These are phyloP conservation scores for Trichopus zeylanicus DNA, from an alignment of 116 monocot species.

Conservation along the genomic window DNA sequence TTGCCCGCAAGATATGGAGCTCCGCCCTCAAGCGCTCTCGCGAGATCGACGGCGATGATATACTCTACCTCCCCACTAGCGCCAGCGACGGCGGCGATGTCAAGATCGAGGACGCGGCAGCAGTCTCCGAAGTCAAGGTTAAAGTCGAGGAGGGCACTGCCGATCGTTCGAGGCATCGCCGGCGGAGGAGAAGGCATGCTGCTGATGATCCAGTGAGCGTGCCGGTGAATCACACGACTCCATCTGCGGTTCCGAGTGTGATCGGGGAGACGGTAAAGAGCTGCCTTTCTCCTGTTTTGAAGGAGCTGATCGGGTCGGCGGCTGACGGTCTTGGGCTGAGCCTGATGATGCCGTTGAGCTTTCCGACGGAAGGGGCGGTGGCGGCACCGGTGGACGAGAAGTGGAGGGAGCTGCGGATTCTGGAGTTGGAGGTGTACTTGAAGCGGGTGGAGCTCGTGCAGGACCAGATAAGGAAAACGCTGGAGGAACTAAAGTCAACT, in stretches of 20 bases:
- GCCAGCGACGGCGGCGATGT: background rate
- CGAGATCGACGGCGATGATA: slow-evolving; percentile 26
- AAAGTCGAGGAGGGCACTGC: background rate
- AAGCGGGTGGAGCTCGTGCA: slow-evolving; percentile 68
- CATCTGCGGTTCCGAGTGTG: slow-evolving; percentile 12
- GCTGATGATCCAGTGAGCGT: background rate
- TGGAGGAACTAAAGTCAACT: slow-evolving; percentile 44
- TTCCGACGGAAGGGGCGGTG: slow-evolving; percentile 4
- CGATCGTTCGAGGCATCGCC: background rate
- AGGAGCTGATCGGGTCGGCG: slow-evolving; percentile 44
- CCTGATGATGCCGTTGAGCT: slow-evolving; percentile 21
- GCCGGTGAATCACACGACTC: background rate
- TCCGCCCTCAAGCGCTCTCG: slow-evolving; percentile 15
- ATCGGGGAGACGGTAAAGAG: slow-evolving; percentile 54
- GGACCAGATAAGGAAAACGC: slow-evolving; percentile 54
- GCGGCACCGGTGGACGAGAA: slow-evolving; percentile 31
- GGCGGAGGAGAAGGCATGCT: background rate
- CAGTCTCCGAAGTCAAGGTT: background rate
- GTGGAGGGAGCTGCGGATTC: slow-evolving; percentile 77
- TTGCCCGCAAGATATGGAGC: slow-evolving; percentile 84
- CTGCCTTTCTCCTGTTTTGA: slow-evolving; percentile 65
- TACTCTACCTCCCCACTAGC: slow-evolving; percentile 2
- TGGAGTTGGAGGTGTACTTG: slow-evolving; percentile 84
- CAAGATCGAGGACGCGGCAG: no score
- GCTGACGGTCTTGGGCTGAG: slow-evolving; percentile 9